phyloP scores from a whole-genome alignment of 202 grass and related monocot species.

The Musa balbisiana region DNA sequence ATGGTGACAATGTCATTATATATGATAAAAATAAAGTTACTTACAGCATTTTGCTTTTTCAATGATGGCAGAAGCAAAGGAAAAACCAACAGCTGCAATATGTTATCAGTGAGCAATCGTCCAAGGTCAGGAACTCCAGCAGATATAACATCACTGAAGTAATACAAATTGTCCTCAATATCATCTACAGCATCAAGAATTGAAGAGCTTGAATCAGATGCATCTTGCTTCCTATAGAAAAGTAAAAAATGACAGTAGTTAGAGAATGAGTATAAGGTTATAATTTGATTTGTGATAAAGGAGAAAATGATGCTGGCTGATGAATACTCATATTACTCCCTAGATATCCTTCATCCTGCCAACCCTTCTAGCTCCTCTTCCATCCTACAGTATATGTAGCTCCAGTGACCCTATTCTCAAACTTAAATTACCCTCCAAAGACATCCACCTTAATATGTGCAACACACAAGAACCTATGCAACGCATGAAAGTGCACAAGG shows the following conservation, averaged over 20 bases:
- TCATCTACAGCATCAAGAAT: constrained; percentile 68
- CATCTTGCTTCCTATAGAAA: constrained; percentile 44
- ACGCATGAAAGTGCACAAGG: too few species aligned
- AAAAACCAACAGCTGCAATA: constrained; percentile 83
- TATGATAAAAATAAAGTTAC: neutral
- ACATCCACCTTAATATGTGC: too few species aligned
- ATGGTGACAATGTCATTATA: neutral
- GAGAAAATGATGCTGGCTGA: too few species aligned
- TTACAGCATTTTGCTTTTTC: constrained; percentile 32
- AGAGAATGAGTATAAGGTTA: neutral
- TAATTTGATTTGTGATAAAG: too few species aligned
- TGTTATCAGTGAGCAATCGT: constrained; percentile 83
- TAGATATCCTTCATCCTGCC: too few species aligned
- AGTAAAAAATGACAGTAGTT: constrained; percentile 12
- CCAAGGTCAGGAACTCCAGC: constrained; percentile 94
- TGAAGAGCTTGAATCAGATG: constrained; percentile 32
- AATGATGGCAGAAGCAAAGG: constrained; percentile 70
- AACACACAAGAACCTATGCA: too few species aligned
- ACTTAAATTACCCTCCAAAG: too few species aligned
- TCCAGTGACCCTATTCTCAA: too few species aligned
- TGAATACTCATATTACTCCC: too few species aligned
- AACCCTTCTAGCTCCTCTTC: too few species aligned
- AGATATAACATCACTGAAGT: constrained; percentile 99
- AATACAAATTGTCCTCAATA: constrained; percentile 95
- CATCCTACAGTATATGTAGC: too few species aligned